These are phyloP conservation scores for Yamadazyma laniorum DNA, from an alignment of 805 yeast species.

Conservation along the genomic window DNA sequence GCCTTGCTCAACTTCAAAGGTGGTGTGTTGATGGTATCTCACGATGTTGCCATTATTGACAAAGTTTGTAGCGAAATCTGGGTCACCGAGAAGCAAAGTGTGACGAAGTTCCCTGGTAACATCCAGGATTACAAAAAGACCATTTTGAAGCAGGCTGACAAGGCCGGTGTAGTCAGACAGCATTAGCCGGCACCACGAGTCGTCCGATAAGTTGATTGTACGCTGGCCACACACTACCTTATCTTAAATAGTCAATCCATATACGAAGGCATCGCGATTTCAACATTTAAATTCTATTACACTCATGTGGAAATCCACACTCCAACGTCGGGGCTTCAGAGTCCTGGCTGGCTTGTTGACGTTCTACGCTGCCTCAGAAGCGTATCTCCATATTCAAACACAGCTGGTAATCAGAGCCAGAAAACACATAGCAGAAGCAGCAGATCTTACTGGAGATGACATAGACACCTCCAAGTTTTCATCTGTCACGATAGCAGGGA, in stretches of 20 bases:
- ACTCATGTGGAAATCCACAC: not conserved
- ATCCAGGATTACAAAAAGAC: slow-evolving; percentile 89
- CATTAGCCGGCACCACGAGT: too few relatives aligned
- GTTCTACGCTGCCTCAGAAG: slow-evolving; percentile 65
- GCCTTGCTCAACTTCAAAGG: slow-evolving; percentile 88
- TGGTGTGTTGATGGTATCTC: slow-evolving; percentile 96
- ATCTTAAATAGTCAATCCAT: too few relatives aligned
- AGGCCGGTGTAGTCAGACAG: slow-evolving; percentile 85
- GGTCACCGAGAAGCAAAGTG: slow-evolving; percentile 88
- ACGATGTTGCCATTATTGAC: slow-evolving; percentile 89
- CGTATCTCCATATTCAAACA: slow-evolving; percentile 56
- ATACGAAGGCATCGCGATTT: too few relatives aligned
- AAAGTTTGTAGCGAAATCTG: slow-evolving; percentile 90
- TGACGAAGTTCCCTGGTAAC: slow-evolving; percentile 72
- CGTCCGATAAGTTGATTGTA: too few relatives aligned
- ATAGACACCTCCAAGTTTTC: slow-evolving; percentile 24
- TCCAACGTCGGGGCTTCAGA: slow-evolving; percentile 20
- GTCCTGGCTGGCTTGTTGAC: slow-evolving; percentile 43
- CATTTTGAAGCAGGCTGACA: slow-evolving; percentile 73
- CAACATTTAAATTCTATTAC: too few relatives aligned
- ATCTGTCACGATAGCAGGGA: slow-evolving; percentile 57
- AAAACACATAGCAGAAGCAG: slow-evolving; percentile 24
- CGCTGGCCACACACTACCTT: too few relatives aligned
- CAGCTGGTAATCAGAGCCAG: slow-evolving; percentile 44
- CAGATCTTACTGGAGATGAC: slow-evolving; percentile 6